Evolutionary conservation across 1,139 yeast species (phyloP), one percentile per base, ranked within the genome.

Genomic region (Geotrichum aggregatum): DNA sequence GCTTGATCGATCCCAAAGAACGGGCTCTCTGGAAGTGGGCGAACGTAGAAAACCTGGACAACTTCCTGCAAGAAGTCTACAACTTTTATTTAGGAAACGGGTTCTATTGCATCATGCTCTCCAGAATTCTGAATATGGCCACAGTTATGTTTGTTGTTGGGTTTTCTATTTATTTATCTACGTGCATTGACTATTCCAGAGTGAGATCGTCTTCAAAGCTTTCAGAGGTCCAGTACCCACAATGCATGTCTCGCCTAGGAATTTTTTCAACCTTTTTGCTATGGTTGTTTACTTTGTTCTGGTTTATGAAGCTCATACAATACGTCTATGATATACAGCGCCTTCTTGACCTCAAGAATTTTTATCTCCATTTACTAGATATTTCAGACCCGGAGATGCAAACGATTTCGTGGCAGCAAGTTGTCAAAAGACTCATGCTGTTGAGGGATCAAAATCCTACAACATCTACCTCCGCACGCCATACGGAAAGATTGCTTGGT

Each of bases 1-100:
- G 53, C 13, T 19, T 49, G 11, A 65, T 64, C 71, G 58, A 77
- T 55, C 80, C 95, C 0, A 79, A 77, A 59, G 97, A 91, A 65
- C 71, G 91, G 49, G 96, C 98, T 0, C 73, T 87, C 41, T 92
- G 96, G 86, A 77, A 87, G 54, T 94, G 98, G 98, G 95, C 98
- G 1, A 92, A 92, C 62, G 88, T 92, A 33, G 87, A 87, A 59
- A 91, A 92, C 66, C 76, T 92, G 68, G 98, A 92, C 68, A 79
- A 82, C 48, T 92, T 92, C 61, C 72, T 92, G 28, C 80, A 80
- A 52, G 95, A 91, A 60, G 84, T 89, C 6, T 92, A 94, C 67
- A 76, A 78, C 52, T 92, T 89, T 66, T 94, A 86, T 64, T 72
- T 86, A 42, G 96, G 95, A 3, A 86, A 84, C 64, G 99, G 99